These are phyloP conservation scores for Oryza punctata DNA, from an alignment of 176 grass and related monocot genomes.

Conservation along the genomic window DNA sequence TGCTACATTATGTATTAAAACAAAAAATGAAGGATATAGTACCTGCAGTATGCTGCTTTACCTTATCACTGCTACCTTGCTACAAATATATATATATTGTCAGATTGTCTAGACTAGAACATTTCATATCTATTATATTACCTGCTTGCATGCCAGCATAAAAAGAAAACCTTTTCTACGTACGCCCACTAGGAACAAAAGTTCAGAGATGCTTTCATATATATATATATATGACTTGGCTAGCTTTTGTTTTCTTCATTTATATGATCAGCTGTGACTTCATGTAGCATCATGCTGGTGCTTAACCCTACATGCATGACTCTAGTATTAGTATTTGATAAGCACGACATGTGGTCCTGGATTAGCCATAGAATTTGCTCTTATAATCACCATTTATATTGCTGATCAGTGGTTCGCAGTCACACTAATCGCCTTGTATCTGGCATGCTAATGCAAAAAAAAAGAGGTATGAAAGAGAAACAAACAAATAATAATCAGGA, in stretches of 20 bases:
- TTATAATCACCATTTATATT: not conserved
- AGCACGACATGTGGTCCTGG: constrained; percentile 28
- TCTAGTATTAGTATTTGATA: not conserved
- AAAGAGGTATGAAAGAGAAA: not conserved
- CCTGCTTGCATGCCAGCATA: not conserved
- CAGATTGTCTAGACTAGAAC: not conserved
- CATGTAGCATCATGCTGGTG: not conserved
- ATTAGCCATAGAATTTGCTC: constrained; percentile 23
- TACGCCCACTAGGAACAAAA: not conserved
- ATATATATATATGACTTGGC: not conserved
- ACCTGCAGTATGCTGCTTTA: not conserved
- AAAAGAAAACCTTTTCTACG: not conserved
- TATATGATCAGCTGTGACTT: not conserved
- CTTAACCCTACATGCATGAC: not conserved
- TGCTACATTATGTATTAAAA: not conserved
- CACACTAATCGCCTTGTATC: constrained; percentile 17
- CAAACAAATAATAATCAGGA: not conserved
- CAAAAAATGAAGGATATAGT: not conserved
- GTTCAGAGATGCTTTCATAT: not conserved
- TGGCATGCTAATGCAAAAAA: constrained; percentile 17
- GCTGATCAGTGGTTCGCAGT: constrained; percentile 2
- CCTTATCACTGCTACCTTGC: not conserved
- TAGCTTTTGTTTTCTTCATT: not conserved
- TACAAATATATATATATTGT: not conserved
- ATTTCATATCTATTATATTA: not conserved